A percentile compares a stretch with the other conserved stretches of the same genome.
Evolutionary conservation across 768 basidiomycete genomes (phyloP).

Genomic region (Boletus rufocinnamomeus): DNA sequence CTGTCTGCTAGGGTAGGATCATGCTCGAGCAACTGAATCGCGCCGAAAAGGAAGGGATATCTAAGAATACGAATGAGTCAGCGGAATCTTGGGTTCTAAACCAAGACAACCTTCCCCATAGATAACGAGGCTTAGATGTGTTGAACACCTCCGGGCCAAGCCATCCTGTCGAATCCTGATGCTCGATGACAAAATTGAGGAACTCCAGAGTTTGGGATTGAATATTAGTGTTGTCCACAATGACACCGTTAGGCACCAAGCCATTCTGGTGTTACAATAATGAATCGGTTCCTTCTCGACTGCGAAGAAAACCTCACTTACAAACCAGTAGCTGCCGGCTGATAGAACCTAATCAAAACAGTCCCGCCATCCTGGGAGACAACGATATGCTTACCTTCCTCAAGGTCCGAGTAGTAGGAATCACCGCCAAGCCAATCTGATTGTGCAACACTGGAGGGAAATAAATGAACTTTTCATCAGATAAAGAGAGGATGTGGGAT

Average conservation of each 20-base stretch:
- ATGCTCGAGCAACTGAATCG: constrained; percentile 1
- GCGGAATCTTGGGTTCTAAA: background rate
- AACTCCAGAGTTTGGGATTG: constrained; percentile 4
- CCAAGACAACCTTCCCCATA: constrained; percentile 5
- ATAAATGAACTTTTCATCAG: too few relatives aligned
- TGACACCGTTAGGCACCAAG: background rate
- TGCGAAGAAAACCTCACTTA: too few relatives aligned
- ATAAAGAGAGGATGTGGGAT: too few relatives aligned
- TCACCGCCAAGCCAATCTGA: too few relatives aligned
- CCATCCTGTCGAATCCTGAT: constrained; percentile 6
- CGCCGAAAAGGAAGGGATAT: background rate
- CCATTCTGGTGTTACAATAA: background rate
- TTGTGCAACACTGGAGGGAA: too few relatives aligned
- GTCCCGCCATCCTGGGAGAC: too few relatives aligned
- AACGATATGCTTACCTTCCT: too few relatives aligned
- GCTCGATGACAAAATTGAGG: background rate
- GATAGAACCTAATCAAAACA: too few relatives aligned
- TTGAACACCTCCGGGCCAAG: constrained; percentile 3
- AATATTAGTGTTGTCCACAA: constrained; percentile 1
- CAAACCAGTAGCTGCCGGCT: too few relatives aligned
- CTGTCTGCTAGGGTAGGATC: too few relatives aligned
- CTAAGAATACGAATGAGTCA: background rate
- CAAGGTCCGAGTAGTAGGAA: too few relatives aligned
- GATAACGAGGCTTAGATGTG: constrained; percentile 1
- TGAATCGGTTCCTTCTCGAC: background rate